Evolutionary conservation across 1,139 yeast genomes (phyloP).

Genomic region (Hyphopichia fennica): DNA sequence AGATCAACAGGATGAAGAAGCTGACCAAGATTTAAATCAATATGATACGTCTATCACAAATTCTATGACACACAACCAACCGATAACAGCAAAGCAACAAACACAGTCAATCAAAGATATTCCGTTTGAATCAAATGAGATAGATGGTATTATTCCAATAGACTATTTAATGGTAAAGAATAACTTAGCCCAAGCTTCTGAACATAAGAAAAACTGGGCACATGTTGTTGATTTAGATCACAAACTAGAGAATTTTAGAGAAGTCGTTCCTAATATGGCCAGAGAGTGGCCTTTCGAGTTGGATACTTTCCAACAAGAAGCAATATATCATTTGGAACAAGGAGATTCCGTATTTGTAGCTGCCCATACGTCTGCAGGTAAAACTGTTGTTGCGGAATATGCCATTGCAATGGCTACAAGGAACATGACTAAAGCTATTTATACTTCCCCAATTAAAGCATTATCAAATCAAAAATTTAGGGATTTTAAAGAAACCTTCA

Average conservation of each 20-base stretch:
- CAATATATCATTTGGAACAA: conserved; percentile 92
- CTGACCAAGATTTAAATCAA: neutral
- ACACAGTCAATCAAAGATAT: conserved; percentile 6
- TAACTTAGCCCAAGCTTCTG: conserved; percentile 27
- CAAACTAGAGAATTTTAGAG: conserved; percentile 77
- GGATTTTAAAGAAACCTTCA: conserved; percentile 81
- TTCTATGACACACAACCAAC: neutral
- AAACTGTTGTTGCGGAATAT: conserved; percentile 90
- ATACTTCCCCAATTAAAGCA: conserved; percentile 93
- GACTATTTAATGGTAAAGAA: conserved; percentile 38
- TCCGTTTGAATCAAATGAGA: conserved; percentile 44
- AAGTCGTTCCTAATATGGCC: conserved; percentile 91
- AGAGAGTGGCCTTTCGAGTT: conserved; percentile 90
- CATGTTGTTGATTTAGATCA: conserved; percentile 90
- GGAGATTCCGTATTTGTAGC: conserved; percentile 98
- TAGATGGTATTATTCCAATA: conserved; percentile 77
- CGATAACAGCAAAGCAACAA: neutral
- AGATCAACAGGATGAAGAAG: conserved; percentile 19
- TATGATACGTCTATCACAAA: neutral
- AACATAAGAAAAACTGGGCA: conserved; percentile 76
- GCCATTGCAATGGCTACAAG: conserved; percentile 92
- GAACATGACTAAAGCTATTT: conserved; percentile 88
- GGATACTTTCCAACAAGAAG: conserved; percentile 96
- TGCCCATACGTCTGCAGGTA: conserved; percentile 96
- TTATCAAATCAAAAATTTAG: conserved; percentile 91